These are phyloP conservation scores for Hanseniaspora occidentalis DNA, from an alignment of 805 yeast species.

Conservation along the genomic window DNA sequence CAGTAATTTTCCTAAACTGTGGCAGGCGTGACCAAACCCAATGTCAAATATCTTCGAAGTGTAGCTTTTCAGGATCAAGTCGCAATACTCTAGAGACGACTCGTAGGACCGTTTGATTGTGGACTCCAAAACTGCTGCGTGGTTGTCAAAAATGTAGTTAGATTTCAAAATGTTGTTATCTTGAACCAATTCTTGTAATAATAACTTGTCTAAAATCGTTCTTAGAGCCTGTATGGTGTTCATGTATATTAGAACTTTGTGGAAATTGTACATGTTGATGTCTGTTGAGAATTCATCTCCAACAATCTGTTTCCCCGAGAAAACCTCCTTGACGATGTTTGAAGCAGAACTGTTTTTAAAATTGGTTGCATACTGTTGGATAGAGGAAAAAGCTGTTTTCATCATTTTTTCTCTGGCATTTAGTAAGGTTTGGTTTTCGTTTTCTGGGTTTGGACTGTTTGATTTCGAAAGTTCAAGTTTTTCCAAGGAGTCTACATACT, in stretches of 20 bases:
- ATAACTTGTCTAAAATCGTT: slow-evolving; percentile 41
- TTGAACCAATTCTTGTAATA: slow-evolving; percentile 24
- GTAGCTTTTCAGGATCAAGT: slow-evolving; percentile 26
- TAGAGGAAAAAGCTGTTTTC: neutral
- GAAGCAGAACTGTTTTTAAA: neutral
- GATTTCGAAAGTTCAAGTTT: neutral
- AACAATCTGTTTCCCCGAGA: slow-evolving; percentile 6
- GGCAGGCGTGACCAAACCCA: slow-evolving; percentile 8
- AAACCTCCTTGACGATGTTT: neutral
- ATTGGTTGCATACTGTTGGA: neutral
- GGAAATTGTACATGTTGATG: slow-evolving; percentile 3
- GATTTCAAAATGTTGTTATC: slow-evolving; percentile 21
- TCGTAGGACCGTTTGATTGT: slow-evolving; percentile 17
- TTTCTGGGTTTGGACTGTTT: too few species aligned
- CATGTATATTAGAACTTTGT: slow-evolving; percentile 37
- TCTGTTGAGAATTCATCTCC: slow-evolving; percentile 13
- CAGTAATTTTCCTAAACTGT: slow-evolving; percentile 2
- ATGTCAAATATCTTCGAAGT: slow-evolving; percentile 31
- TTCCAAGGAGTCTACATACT: slow-evolving; percentile 1
- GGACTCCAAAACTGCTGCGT: slow-evolving; percentile 18
- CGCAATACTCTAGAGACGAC: slow-evolving; percentile 16
- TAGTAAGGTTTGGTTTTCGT: neutral
- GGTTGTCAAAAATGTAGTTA: slow-evolving; percentile 29
- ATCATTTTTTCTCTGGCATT: neutral
- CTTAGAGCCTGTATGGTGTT: slow-evolving; percentile 61